These are phyloP conservation scores for Sporothrix pseudoabietina DNA, from an alignment of 2,329 filamentous ascomycete genomes.

Conservation along the genomic window DNA sequence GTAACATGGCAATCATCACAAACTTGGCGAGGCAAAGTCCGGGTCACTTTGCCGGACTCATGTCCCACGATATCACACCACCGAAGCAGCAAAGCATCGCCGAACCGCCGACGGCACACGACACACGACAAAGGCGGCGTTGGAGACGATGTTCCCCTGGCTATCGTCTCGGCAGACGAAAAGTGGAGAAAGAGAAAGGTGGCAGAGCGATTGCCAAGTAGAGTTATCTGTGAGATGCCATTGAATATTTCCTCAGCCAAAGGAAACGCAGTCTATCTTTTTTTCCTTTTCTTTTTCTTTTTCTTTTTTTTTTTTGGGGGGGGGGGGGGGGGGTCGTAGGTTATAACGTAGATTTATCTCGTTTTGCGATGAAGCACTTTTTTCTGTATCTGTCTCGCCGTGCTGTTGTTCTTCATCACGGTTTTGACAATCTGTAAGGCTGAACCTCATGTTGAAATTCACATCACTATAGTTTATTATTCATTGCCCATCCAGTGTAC, in stretches of 20 bases:
- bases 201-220: neutral
- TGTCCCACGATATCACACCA: neutral
- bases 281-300: too few relatives aligned
- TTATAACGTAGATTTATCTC: neutral
- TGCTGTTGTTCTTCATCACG: neutral
- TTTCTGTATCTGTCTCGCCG: neutral
- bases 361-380: neutral
- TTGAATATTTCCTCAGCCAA: neutral
- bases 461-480: neutral
- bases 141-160: neutral
- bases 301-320: too few relatives aligned
- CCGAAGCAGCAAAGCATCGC: neutral
- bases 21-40: neutral
- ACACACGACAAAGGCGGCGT: neutral
- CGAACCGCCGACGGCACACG: neutral
- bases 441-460: neutral
- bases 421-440: neutral
- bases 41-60: neutral
- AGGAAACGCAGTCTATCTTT: neutral
- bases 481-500: neutral
- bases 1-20: neutral
- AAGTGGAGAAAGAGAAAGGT: neutral
- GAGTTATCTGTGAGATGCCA: neutral
- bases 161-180: neutral
- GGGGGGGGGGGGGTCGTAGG: too few relatives aligned